phyloP scores from a whole-genome alignment of 106 monocot genomes.

The Dactylorhiza incarnata region DNA sequence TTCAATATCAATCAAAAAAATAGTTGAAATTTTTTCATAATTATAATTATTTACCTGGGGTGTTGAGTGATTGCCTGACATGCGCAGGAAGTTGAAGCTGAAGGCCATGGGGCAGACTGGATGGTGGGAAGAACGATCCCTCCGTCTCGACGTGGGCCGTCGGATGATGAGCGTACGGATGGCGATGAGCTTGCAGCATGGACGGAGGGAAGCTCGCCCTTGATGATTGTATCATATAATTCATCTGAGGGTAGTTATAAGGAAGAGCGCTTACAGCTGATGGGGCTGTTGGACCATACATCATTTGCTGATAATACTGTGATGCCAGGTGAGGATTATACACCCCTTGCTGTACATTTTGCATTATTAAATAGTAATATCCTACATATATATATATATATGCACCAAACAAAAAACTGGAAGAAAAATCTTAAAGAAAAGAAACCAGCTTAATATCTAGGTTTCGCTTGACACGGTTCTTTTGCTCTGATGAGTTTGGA shows the following conservation, averaged over 20 bases:
- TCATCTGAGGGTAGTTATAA: conserved; percentile 7
- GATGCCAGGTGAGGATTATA: conserved; percentile 9
- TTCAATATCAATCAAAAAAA: no score
- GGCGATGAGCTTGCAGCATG: conserved; percentile 3
- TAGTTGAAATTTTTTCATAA: no score
- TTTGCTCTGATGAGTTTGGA: no score
- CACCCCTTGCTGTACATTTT: not conserved
- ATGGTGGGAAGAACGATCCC: conserved; percentile 2
- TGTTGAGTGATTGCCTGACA: not conserved
- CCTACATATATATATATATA: not conserved
- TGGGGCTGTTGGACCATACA: conserved; percentile 3
- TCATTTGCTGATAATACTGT: conserved; percentile 9
- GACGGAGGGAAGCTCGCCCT: conserved; percentile 5
- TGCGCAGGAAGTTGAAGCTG: conserved; percentile 3
- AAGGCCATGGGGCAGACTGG: not conserved
- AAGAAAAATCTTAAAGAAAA: no score
- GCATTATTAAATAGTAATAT: not conserved
- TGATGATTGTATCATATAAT: not conserved
- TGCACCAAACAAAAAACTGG: not conserved
- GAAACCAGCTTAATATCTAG: no score
- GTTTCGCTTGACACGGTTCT: no score
- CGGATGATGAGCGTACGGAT: not conserved
- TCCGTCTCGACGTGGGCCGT: conserved; percentile 3
- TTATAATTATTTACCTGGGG: not conserved
- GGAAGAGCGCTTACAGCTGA: not conserved